Percentiles rank a stretch among this genome's conserved stretches.
phyloP scores from a whole-genome alignment of 257 asterid genomes.

The Voacanga thouarsii region DNA sequence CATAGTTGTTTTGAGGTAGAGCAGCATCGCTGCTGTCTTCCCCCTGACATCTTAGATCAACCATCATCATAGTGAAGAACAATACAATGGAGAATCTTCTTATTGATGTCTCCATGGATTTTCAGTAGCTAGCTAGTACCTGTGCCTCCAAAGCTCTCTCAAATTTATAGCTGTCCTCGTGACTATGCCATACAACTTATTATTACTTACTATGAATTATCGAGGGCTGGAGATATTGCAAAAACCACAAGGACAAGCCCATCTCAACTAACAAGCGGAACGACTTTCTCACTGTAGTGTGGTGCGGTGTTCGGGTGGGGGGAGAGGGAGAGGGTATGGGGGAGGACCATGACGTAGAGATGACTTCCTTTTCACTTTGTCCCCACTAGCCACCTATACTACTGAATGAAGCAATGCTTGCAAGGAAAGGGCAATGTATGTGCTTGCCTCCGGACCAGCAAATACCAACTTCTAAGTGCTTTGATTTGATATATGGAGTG shows the following conservation, averaged over 20 bases:
- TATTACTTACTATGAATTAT: background rate
- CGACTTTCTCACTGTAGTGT: background rate
- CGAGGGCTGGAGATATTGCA: background rate
- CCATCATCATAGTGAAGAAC: background rate
- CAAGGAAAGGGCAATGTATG: slow-evolving; percentile 11
- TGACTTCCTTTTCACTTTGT: slow-evolving; percentile 28
- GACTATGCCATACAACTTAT: background rate
- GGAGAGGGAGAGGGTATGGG: background rate
- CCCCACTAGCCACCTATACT: slow-evolving; percentile 13
- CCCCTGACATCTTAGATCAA: slow-evolving; percentile 4
- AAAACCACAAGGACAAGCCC: background rate
- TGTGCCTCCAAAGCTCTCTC: background rate
- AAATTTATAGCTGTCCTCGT: background rate
- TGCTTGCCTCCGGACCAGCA: background rate
- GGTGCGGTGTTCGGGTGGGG: background rate
- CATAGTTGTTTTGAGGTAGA: slow-evolving; percentile 12
- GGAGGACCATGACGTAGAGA: background rate
- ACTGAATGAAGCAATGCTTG: slow-evolving; percentile 12
- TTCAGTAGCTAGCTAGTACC: background rate
- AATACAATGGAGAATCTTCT: slow-evolving; percentile 3
- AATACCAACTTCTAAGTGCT: background rate
- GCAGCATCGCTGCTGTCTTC: background rate
- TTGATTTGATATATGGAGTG: no score
- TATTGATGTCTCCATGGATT: slow-evolving; percentile 23
- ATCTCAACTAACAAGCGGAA: slow-evolving; percentile 2